Percentiles rank a stretch among this genome's conserved stretches.
Conservation (phyloP, 345 rosid genomes). For the Bretschneidera sinensis region DNA sequence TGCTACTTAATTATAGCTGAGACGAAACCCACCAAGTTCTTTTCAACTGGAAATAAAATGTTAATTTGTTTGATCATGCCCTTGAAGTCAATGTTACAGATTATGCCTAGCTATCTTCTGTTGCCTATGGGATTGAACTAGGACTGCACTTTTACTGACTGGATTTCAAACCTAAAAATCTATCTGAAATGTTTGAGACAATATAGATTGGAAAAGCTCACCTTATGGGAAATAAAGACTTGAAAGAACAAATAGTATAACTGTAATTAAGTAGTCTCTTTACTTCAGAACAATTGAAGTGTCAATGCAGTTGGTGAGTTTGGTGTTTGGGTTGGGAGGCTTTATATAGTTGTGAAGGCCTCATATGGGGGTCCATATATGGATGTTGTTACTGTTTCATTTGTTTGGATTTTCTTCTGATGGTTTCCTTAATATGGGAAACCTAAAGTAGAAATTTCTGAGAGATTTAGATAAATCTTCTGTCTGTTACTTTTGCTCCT, state of each 20-base stretch:
- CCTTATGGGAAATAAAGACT: constrained; percentile 12
- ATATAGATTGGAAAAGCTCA: constrained; percentile 4
- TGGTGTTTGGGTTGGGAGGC: constrained; percentile 21
- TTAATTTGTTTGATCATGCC: background rate
- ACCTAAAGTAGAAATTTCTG: constrained; percentile 27
- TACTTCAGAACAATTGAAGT: background rate
- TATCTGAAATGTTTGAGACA: too few species aligned
- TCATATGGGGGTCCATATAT: constrained; percentile 20
- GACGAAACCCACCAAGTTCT: background rate
- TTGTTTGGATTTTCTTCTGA: constrained; percentile 4
- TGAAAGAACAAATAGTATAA: background rate
- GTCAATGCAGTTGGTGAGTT: constrained; percentile 26
- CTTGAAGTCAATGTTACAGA: too few species aligned
- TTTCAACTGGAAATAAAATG: background rate
- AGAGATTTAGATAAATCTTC: constrained; percentile 22
- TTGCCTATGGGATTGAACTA: too few species aligned
- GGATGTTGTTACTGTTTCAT: constrained; percentile 14
- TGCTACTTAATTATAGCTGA: too few species aligned
- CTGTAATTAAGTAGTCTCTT: background rate
- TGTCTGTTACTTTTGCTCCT: constrained; percentile 9
- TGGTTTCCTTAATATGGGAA: constrained; percentile 21
- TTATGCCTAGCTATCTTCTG: too few species aligned
- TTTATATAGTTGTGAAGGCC: constrained; percentile 34
- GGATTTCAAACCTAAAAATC: background rate
- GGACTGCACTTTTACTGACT: too few species aligned